These are phyloP conservation scores for Colletotrichum neosansevieriae DNA, from an alignment of 2,329 filamentous ascomycete genomes.

Conservation along the genomic window DNA sequence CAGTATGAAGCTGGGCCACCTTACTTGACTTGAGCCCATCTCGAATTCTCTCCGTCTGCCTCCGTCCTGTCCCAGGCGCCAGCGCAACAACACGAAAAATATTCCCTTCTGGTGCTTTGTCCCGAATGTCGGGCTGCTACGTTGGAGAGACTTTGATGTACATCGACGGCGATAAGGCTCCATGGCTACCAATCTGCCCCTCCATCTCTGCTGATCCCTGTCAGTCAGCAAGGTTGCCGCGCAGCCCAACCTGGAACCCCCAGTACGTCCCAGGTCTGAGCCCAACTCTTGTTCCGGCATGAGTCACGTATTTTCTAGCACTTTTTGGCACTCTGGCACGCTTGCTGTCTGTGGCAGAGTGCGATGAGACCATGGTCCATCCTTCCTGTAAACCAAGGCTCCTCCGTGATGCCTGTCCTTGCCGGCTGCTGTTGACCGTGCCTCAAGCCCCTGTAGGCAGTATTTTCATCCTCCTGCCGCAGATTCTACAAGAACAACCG, in stretches of 20 bases:
- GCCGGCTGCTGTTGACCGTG: neutral
- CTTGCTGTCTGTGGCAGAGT: slow-evolving; percentile 17
- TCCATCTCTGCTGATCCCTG: slow-evolving; percentile 38
- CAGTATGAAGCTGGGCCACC: slow-evolving; percentile 21
- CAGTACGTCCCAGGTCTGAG: slow-evolving; percentile 25
- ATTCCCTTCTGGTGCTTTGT: slow-evolving; percentile 22
- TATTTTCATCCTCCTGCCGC: neutral
- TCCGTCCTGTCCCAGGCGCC: slow-evolving; percentile 6
- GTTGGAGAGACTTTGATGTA: slow-evolving; percentile 19
- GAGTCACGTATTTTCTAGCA: slow-evolving; percentile 34
- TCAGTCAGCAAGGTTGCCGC: slow-evolving; percentile 34
- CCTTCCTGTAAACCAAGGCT: slow-evolving; percentile 27
- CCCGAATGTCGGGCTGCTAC: slow-evolving; percentile 3
- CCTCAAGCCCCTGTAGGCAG: neutral
- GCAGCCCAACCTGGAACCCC: slow-evolving; percentile 39
- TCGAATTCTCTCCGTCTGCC: neutral
- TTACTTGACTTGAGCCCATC: slow-evolving; percentile 3
- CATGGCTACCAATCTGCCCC: slow-evolving; percentile 29
- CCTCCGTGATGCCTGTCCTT: slow-evolving; percentile 33
- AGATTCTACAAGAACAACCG: neutral
- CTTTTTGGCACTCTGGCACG: slow-evolving; percentile 5
- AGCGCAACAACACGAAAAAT: neutral
- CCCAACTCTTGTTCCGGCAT: slow-evolving; percentile 38
- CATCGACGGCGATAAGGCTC: slow-evolving; percentile 33
- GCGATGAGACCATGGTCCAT: slow-evolving; percentile 25